Evolutionary conservation across 352 stramenopile genomes (phyloP), one percentile per base, ranked within the genome.

Genomic region (Globisporangium nodosum): DNA sequence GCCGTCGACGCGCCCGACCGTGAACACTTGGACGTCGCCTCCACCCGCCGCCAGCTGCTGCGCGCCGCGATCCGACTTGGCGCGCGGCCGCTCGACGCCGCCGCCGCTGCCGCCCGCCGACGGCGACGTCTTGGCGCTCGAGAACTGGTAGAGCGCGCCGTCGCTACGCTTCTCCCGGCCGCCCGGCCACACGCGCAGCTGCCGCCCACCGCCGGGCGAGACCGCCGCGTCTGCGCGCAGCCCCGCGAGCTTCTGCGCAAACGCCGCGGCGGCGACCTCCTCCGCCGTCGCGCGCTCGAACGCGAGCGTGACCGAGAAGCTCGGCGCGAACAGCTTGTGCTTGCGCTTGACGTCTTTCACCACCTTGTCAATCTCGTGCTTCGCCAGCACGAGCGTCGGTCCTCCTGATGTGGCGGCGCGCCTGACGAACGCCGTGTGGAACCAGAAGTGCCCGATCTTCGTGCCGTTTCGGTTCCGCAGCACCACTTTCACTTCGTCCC

Each of bases 301-400:
- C 13, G 40, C 43, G 24, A 91, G 68, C 59, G 59, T 76, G 49
- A 88, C 53, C 12, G 65, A 55, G 48, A 91, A 89, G 27, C 68
- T 66, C 16, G 73, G 39, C 13, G 78, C 65, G 39, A 76, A 87
- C 58, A 76, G 71, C 61, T 85, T 85, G 72, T 91, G 76, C 35
- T 76, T 70, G 40, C 77, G 79, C 55, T 91, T 91, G 58, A 56
- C 58, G 60, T 91, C 81, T 57, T 88, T 89, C 24, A 84, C 63
- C 20, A 76, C 58, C 50, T 88, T 86, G 73, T 91, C 81, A 50
- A 91, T 88, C 64, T 87, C 81, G 33, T 61, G 60, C 51, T 91
- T 91, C 12, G 60, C 33, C 16, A 90, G 31, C 42, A 53, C 48
- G 13, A 91, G 58, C 63, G 78, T 66, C 43, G 72, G 52, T 18